phyloP scores from a whole-genome alignment of 495 filamentous ascomycete genomes.

The Neurospora sp. region DNA sequence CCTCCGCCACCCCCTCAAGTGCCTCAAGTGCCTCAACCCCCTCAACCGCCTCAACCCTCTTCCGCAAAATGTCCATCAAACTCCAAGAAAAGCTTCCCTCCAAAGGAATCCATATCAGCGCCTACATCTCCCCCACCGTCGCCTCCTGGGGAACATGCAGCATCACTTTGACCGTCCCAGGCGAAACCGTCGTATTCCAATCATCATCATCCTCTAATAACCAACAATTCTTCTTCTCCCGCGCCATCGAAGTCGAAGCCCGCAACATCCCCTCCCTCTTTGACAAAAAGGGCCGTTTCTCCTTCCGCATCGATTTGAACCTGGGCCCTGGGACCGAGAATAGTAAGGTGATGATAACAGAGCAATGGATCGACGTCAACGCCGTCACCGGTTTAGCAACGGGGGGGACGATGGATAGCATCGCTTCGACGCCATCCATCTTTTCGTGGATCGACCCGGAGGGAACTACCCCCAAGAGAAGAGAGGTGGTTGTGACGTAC shows the following conservation, averaged over 20 bases:
- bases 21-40: background rate
- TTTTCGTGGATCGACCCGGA: constrained; percentile 20
- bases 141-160: background rate
- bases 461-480: background rate
- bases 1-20: background rate
- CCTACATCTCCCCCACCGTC: background rate
- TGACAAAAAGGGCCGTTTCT: constrained; percentile 37
- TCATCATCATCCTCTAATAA: background rate
- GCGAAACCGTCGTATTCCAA: background rate
- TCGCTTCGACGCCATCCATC: constrained; percentile 33
- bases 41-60: background rate
- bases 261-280: constrained; percentile 32
- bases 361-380: constrained; percentile 38
- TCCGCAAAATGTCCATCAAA: background rate
- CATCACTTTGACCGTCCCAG: background rate
- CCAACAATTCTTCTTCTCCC: background rate
- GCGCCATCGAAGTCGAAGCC: constrained; percentile 38
- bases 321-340: background rate
- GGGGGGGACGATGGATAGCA: constrained; percentile 37
- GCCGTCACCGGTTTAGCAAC: constrained; percentile 36
- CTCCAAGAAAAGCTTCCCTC: background rate
- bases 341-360: background rate
- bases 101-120: background rate
- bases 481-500: constrained; percentile 30
- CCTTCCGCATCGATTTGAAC: constrained; percentile 34